Base-by-base conservation (phyloP, 331 rosid genomes). In the Malus hybrid region DNA sequence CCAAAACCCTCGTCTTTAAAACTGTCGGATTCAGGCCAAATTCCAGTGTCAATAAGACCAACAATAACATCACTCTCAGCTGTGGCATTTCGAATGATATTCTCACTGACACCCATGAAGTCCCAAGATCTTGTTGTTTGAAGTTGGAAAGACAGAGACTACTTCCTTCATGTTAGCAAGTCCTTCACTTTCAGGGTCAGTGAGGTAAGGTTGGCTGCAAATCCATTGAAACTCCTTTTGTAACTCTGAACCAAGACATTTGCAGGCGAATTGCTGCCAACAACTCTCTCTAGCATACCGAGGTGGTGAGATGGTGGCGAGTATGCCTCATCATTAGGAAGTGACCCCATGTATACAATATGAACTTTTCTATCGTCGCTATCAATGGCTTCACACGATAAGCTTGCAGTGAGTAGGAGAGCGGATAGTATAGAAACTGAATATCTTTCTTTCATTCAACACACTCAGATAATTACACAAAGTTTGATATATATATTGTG, bases 71-170 rank as follows among this genome's bases (percentile, higher is more conserved):
- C 56, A 67, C 71, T 67, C 56, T 67, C 71, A 12, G 26, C 6
- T 4, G 11, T 42, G n/a, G 20, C 10, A 67, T 67, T 67, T 11
- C 19, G 33, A 11, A 2, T 3, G 18, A 24, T 12, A 22, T 22
- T 67, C 56, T 22, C 20, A 42, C 44, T 6, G n/a, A 67, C 22
- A 12, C 56, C 33, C 1, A 67, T 42, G 29, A 67, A 67, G 20
- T 67, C 56, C 71, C 56, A 67, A 42, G 71, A 67, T 44, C 71
- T 20, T 67, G 56, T 42, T 1, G 89, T 88, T 30, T 85, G 84
- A 36, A 32, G 44, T 2, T 66, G 61, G 15, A 42, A 67, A 67
- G 50, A 44, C 50, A 11, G 5, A 10, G 48, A 11, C 50, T 44
- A 44, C 50, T 44, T 32, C 33, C 33, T 32, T 11, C 48, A 11